Base-by-base conservation (phyloP, 2,329 filamentous ascomycete species). In the Daldinia sp. region DNA sequence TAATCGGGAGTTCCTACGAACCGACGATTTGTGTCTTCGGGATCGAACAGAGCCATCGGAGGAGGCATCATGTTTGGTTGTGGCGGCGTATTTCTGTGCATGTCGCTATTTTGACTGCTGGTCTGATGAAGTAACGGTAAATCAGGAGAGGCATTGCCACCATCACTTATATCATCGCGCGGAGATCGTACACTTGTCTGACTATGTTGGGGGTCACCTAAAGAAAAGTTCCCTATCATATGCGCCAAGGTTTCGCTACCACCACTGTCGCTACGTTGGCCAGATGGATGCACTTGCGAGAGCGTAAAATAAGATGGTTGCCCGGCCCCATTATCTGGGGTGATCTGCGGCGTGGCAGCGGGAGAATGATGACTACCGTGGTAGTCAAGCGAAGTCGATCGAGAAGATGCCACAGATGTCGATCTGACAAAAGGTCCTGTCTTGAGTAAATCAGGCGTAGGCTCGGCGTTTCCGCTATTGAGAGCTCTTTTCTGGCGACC, bases 1-100 rank as follows among this genome's bases (percentile, higher is more conserved):
- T 99, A 99, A 76, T 99, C 95, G 0, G 95, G 95, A 0, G 95
- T 99, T 29, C 95, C 95, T 7, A 99, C 95, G 71, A 99, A 99
- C 35, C 93, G 89, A 55, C 95, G 88, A 74, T 92, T 94, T 63
- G 89, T 96, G 73, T 99, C 95, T 73, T 97, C 91, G 0, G 95
- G 95, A 72, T 98, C 94, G 73, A 98, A 99, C 3, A 99, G 81
- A 2, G 94, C 92, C 92, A 95, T 94, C 3, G 94, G 93, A 21
- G 95, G 95, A 17, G 90, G 89, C 86, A 97, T 91, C 83, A 93
- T 93, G 60, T 83, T 86, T 10, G 87, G 81, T 53, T 86, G 85
- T 5, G 88, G 85, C 43, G 88, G 86, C 0, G 82, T 87, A 56
- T 84, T 88, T 61, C 82, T 83, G n/a, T 82, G 81, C 3, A 85